A percentile compares a stretch with the other conserved stretches of the same genome.
These are phyloP conservation scores for Candida pini DNA, from an alignment of 805 yeast genomes.

Conservation along the genomic window DNA sequence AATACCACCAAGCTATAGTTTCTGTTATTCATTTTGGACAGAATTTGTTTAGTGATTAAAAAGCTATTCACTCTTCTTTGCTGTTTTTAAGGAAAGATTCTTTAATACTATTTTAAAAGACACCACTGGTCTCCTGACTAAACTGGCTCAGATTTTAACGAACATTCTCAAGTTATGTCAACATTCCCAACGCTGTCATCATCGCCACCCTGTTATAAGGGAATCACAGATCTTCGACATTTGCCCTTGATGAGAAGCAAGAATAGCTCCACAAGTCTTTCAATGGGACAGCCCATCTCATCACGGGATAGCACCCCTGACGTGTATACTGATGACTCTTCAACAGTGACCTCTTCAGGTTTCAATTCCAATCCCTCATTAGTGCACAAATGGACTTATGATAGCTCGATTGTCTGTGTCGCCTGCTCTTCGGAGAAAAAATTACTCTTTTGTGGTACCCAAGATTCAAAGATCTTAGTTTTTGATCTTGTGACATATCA, in stretches of 20 bases:
- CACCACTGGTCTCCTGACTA: no score
- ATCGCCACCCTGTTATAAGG: slow-evolving; percentile 4
- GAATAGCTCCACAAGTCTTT: slow-evolving; percentile 2
- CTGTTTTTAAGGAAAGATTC: no score
- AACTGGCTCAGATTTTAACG: no score
- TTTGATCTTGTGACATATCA: slow-evolving; percentile 64
- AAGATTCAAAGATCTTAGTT: slow-evolving; percentile 71
- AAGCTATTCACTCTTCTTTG: no score
- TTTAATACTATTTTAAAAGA: no score
- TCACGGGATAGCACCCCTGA: slow-evolving; percentile 10
- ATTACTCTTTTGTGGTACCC: slow-evolving; percentile 83
- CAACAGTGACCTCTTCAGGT: slow-evolving; percentile 1
- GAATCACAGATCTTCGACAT: slow-evolving; percentile 5
- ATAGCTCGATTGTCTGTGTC: slow-evolving; percentile 68
- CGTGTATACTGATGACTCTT: not conserved
- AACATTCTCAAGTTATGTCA: not conserved
- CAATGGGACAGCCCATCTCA: slow-evolving; percentile 3
- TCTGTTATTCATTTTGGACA: no score
- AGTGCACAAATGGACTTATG: slow-evolving; percentile 69
- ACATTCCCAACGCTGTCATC: slow-evolving; percentile 6
- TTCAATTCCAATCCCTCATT: slow-evolving; percentile 6
- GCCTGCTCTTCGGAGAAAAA: slow-evolving; percentile 53
- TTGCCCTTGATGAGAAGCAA: slow-evolving; percentile 11
- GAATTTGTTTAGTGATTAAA: no score
- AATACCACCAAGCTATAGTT: no score